Evolutionary conservation across 345 rosid species (phyloP), one percentile per base, ranked within the genome.

Genomic region (Linum tenue): DNA sequence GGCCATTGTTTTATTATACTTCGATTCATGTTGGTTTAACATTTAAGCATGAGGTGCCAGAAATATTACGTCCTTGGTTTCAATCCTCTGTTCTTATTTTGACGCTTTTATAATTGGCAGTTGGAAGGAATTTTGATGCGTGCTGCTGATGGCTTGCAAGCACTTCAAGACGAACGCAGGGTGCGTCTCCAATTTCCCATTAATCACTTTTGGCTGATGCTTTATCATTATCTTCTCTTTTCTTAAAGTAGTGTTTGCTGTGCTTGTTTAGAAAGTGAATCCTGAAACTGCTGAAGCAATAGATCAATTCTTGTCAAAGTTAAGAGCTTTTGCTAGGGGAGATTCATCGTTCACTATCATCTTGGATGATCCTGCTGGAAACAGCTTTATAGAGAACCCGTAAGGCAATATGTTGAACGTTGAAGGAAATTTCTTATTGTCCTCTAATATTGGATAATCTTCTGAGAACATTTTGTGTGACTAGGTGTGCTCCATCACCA

Each of bases 341-440:
- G 82, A 69, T 56, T 80, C 77, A 8, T 55, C 90, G 22, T 90
- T 88, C 72, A 85, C 91, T 69, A 80, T 90, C 76, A 73, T 88
- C 79, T 77, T 92, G 73, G 96, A 92, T 67, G 98, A 92, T 81
- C 94, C 96, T 63, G 78, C 96, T 62, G 98, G 98, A 69, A 92
- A 92, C 80, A 85, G 98, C 82, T 92, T 92, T 76, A 78, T 92
- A 64, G 98, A 92, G 74, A 92, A 90, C 65, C 98, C 82, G 97
- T 92, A 85, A 88, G 95, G 37, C 63, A 12, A 17, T 39, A 39
- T 37, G 14, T 35, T 55, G n/a, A 48, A 48, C 14, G 3, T 15
- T 48, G 11, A 9, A 3, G 12, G 14, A 48, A 9, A 12, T 48
- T 15, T 14, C 53, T 48, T 2, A 9, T 48, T 7, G 14, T 22